Evolutionary conservation across 2,329 filamentous ascomycete genomes (phyloP), one percentile per base, ranked within the genome.

Genomic region (Fusarium aywerte): DNA sequence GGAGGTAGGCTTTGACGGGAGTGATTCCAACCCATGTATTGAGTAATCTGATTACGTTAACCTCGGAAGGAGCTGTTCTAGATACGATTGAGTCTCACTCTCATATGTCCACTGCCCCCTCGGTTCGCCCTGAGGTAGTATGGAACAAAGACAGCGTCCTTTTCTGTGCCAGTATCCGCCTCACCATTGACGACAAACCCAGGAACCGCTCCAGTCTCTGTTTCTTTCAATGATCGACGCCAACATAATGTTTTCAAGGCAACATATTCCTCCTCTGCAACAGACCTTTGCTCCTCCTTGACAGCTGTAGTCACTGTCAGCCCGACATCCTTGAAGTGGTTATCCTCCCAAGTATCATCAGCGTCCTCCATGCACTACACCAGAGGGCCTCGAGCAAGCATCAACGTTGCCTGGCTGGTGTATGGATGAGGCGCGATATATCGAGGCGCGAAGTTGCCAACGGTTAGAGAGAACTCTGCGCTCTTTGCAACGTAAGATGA

Each of bases 321-420:
- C 1, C 53, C 44, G 6, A 50, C 31, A 7, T 68, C 65, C 29
- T 68, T 68, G 27, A 68, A 68, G 44, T 68, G 60, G 7, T 68
- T 65, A 0, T 15, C 38, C 12, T 68, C 60, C 65, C 65, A 68
- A 0, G n/a, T 0, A 12, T 68, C 68, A 7, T 68, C 65, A 3
- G 44, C 69, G 55, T 89, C 87, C 69, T 90, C 87, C 5, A 85
- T 80, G 58, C 86, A 89, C 73, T 89, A 89, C 7, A 89, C 77
- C 7, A 89, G 70, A 0, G 87, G 87, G 0, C 87, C 87, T 5
- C 86, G 80, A 3, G 82, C 85, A 8, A 89, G 73, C 2, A 83
- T 80, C 35, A 87, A 65, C 3, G 83, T 85, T n/a, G 81, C 75
- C 68, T 88, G 85, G 65, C 83, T 83, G 0, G 85, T 84, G 66